Conservation (phyloP, 495 filamentous ascomycete species). For the Neohortaea acidophila region DNA sequence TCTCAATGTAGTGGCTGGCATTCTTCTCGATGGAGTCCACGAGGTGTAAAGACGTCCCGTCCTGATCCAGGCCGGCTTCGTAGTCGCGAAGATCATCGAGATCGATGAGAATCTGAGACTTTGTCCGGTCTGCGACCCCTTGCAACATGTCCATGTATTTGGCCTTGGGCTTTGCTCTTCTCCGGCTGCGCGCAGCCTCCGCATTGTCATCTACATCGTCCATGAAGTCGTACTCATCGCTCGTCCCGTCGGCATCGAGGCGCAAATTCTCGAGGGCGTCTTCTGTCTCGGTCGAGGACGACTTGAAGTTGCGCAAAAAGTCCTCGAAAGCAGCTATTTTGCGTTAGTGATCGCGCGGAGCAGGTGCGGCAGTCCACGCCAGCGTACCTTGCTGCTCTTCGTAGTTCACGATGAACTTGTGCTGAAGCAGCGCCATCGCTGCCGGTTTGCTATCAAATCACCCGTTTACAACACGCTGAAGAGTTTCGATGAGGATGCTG, state of each 20-base stretch:
- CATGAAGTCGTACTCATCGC: slow-evolving; percentile 92
- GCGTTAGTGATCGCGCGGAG: slow-evolving; percentile 9
- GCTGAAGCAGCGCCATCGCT: slow-evolving; percentile 67
- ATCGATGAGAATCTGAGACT: slow-evolving; percentile 65
- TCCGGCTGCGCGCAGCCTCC: slow-evolving; percentile 27
- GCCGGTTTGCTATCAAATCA: not conserved
- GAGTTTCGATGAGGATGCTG: no score
- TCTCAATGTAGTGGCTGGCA: slow-evolving; percentile 87
- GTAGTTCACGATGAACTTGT: slow-evolving; percentile 67
- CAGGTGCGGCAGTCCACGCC: not conserved
- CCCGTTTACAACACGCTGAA: not conserved
- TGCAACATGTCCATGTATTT: slow-evolving; percentile 91
- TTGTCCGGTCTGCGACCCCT: slow-evolving; percentile 64
- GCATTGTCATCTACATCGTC: slow-evolving; percentile 58
- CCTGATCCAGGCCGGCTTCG: slow-evolving; percentile 52
- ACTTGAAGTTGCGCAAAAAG: slow-evolving; percentile 81
- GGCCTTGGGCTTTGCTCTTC: slow-evolving; percentile 40
- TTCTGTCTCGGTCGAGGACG: slow-evolving; percentile 54
- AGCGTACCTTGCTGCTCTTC: slow-evolving; percentile 59
- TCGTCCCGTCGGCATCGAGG: slow-evolving; percentile 74
- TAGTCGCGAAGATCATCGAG: slow-evolving; percentile 66
- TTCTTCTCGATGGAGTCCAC: slow-evolving; percentile 77
- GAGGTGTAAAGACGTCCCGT: slow-evolving; percentile 43
- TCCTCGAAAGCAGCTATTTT: slow-evolving; percentile 61
- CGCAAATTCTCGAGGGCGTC: slow-evolving; percentile 69